A percentile compares a stretch with the other conserved stretches of the same genome.
Conservation (phyloP, 257 asterid species). For the Fraxinus quadrangulata region DNA sequence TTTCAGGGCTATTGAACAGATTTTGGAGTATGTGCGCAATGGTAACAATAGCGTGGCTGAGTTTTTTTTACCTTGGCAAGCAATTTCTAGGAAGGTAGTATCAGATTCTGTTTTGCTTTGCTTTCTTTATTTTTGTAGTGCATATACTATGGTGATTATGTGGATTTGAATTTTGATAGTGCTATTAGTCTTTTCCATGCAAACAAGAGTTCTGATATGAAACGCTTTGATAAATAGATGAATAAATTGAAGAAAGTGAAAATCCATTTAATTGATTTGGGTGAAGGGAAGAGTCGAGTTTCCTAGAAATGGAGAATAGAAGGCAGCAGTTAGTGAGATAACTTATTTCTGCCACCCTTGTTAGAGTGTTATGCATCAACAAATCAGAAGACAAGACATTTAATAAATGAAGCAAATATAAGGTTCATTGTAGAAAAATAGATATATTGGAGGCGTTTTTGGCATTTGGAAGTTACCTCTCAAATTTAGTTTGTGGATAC, state of each 20-base stretch:
- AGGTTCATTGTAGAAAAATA: conserved; percentile 19
- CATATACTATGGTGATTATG: not conserved
- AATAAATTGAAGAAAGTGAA: conserved; percentile 16
- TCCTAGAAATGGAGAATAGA: not conserved
- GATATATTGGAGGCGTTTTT: conserved; percentile 8
- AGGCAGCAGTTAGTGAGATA: conserved; percentile 5
- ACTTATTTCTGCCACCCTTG: conserved; percentile 3
- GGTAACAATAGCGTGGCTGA: too few species aligned
- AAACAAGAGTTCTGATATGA: conserved; percentile 14
- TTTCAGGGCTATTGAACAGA: too few species aligned
- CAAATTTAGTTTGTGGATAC: not conserved
- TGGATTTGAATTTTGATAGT: conserved; percentile 7
- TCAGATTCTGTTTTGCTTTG: not conserved
- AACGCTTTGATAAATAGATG: conserved; percentile 13
- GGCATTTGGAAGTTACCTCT: not conserved
- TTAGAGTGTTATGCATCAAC: not conserved
- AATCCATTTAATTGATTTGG: not conserved
- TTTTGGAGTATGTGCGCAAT: too few species aligned
- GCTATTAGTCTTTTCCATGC: conserved; percentile 16
- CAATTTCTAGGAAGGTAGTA: conserved; percentile 84
- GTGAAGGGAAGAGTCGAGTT: conserved; percentile 4
- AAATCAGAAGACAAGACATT: not conserved
- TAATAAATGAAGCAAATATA: not conserved
- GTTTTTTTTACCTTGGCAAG: conserved; percentile 38
- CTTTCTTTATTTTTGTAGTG: not conserved